phyloP scores from a whole-genome alignment of 2,329 filamentous ascomycete genomes.

The Cercospora janseana region DNA sequence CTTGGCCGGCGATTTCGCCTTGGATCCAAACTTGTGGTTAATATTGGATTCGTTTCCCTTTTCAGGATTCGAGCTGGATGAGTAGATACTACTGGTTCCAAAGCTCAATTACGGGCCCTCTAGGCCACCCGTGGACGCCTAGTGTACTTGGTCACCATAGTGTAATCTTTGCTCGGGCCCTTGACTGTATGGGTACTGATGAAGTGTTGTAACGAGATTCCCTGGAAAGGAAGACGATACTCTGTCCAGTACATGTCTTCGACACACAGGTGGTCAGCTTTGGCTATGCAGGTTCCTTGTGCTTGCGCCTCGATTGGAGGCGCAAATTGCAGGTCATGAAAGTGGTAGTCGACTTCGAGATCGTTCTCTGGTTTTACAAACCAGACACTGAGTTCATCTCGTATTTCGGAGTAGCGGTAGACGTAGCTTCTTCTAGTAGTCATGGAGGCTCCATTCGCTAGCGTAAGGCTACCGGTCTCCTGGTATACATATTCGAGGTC shows the following conservation, averaged over 20 bases:
- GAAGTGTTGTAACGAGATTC: slow-evolving; percentile 59
- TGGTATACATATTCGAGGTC: slow-evolving; percentile 38
- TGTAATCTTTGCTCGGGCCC: slow-evolving; percentile 72
- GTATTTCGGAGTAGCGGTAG: slow-evolving; percentile 65
- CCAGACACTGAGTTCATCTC: slow-evolving; percentile 67
- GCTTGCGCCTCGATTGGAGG: slow-evolving; percentile 37
- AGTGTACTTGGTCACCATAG: slow-evolving; percentile 41
- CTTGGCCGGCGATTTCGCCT: slow-evolving; percentile 26
- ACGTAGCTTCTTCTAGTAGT: slow-evolving; percentile 65
- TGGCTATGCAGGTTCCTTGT: slow-evolving; percentile 58
- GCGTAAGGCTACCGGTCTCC: slow-evolving; percentile 30
- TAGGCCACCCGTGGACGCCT: too few species aligned
- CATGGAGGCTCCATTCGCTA: slow-evolving; percentile 44
- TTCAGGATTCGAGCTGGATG: slow-evolving; percentile 20
- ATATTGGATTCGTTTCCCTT: slow-evolving; percentile 35
- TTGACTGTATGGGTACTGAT: slow-evolving; percentile 63
- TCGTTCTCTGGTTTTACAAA: slow-evolving; percentile 64
- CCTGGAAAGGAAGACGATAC: slow-evolving; percentile 63
- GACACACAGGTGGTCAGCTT: slow-evolving; percentile 66
- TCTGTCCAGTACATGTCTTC: slow-evolving; percentile 68
- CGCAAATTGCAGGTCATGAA: slow-evolving; percentile 66
- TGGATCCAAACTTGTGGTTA: slow-evolving; percentile 34
- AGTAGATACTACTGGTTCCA: slow-evolving; percentile 7
- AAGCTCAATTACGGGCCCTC: too few species aligned
- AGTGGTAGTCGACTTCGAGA: slow-evolving; percentile 65